phyloP scores from a whole-genome alignment of 2,329 filamentous ascomycete genomes.

The Orbilia brochopaga region DNA sequence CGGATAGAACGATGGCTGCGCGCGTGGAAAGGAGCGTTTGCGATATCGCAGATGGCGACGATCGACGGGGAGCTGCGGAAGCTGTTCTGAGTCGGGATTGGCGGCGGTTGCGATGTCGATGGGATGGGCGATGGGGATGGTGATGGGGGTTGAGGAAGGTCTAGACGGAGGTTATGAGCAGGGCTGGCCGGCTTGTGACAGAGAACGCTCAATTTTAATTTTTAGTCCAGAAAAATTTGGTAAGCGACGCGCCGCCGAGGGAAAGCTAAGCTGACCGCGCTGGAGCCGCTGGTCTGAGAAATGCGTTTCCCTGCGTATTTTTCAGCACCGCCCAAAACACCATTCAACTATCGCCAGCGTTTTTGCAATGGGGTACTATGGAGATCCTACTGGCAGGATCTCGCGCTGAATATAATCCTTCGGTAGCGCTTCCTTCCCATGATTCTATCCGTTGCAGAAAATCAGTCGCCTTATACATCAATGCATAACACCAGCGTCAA shows the following conservation, averaged over 20 bases:
- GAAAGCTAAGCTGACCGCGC: not conserved
- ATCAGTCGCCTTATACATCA: too few relatives aligned
- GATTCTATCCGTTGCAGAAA: too few relatives aligned
- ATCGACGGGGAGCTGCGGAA: conserved; percentile 11
- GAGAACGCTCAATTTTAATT: conserved; percentile 10
- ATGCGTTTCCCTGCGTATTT: conserved; percentile 34
- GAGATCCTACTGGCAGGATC: not conserved
- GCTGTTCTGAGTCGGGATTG: conserved; percentile 9
- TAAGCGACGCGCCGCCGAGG: conserved; percentile 32
- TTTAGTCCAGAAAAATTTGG: conserved; percentile 9
- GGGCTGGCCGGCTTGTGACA: conserved; percentile 32
- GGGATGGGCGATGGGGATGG: conserved; percentile 9
- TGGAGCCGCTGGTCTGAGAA: conserved; percentile 21
- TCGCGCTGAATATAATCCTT: too few relatives aligned
- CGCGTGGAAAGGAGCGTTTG: conserved; percentile 48
- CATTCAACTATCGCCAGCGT: too few relatives aligned
- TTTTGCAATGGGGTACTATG: not conserved
- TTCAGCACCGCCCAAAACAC: conserved; percentile 9
- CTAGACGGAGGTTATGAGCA: conserved; percentile 20
- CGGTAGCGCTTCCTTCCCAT: too few relatives aligned
- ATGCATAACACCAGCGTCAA: too few relatives aligned
- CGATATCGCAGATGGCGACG: conserved; percentile 29
- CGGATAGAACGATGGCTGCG: conserved; percentile 49
- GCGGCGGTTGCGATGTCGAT: conserved; percentile 15
- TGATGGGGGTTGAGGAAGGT: conserved; percentile 21